Conservation (phyloP, 345 rosid species). For the Noccaea caerulescens region DNA sequence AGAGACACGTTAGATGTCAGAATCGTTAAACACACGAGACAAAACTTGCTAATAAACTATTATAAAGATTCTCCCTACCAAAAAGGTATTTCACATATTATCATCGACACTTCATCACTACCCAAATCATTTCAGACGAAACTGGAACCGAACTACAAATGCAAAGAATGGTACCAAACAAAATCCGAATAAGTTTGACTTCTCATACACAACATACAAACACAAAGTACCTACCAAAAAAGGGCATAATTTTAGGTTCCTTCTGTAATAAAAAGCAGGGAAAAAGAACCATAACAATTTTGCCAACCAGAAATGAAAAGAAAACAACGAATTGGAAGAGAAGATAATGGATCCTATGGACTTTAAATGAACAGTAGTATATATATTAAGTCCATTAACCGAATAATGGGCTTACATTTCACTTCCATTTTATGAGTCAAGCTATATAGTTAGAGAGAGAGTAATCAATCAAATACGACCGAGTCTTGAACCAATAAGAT, state of each 20-base stretch:
- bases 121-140: constrained; percentile 18
- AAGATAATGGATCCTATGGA: constrained; percentile 3
- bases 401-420: background rate
- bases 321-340: background rate
- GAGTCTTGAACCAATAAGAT: constrained; percentile 13
- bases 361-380: background rate
- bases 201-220: constrained; percentile 22
- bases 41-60: constrained; percentile 36
- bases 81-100: constrained; percentile 4
- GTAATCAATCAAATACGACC: background rate
- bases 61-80: constrained; percentile 29
- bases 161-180: background rate
- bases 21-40: constrained; percentile 39
- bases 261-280: no score
- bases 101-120: background rate
- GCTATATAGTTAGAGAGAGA: background rate
- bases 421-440: background rate
- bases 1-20: constrained; percentile 43
- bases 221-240: constrained; percentile 26
- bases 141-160: constrained; percentile 19
- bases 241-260: background rate
- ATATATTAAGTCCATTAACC: background rate
- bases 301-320: background rate
- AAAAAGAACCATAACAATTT: background rate
- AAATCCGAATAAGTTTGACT: constrained; percentile 31